These are phyloP conservation scores for Pontederia crassipes DNA, from an alignment of 176 grass and related monocot genomes.

Conservation along the genomic window DNA sequence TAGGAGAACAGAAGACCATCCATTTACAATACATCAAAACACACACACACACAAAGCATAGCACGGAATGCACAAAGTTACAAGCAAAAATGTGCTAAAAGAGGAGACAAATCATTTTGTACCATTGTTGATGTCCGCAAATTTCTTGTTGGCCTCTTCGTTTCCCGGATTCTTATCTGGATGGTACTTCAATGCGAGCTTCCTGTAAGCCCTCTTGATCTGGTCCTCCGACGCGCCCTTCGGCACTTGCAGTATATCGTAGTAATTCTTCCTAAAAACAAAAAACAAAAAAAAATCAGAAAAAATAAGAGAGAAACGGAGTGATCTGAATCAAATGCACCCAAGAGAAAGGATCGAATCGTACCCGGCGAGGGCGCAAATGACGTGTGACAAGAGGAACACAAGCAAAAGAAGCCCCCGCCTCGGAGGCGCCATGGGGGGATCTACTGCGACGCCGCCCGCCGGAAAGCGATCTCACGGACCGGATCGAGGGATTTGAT, in stretches of 20 bases:
- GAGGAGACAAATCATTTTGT: too few species aligned
- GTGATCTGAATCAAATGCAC: not conserved
- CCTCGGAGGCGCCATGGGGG: conserved; percentile 28
- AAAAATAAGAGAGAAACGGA: not conserved
- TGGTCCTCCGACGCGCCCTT: conserved; percentile 91
- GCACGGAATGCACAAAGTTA: too few species aligned
- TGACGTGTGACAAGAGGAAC: conserved; percentile 17
- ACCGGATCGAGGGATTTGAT: not conserved
- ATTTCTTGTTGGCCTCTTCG: conserved; percentile 86
- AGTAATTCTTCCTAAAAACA: conserved; percentile 70
- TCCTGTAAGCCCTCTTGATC: conserved; percentile 96
- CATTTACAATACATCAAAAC: not conserved
- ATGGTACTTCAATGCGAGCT: conserved; percentile 94
- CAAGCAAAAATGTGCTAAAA: too few species aligned
- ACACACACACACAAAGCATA: too few species aligned
- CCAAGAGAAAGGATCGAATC: not conserved
- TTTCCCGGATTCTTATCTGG: conserved; percentile 89
- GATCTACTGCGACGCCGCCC: not conserved
- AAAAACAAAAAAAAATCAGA: conserved; percentile 5
- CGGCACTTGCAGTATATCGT: conserved; percentile 83
- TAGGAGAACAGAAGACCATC: too few species aligned
- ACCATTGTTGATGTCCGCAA: conserved; percentile 95
- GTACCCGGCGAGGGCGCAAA: conserved; percentile 26
- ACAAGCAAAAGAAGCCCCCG: conserved; percentile 26
- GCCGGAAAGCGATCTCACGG: not conserved